Evolutionary conservation across 148 eudicot species (phyloP), one percentile per base, ranked within the genome.

Genomic region (Pharnaceum exiguum): DNA sequence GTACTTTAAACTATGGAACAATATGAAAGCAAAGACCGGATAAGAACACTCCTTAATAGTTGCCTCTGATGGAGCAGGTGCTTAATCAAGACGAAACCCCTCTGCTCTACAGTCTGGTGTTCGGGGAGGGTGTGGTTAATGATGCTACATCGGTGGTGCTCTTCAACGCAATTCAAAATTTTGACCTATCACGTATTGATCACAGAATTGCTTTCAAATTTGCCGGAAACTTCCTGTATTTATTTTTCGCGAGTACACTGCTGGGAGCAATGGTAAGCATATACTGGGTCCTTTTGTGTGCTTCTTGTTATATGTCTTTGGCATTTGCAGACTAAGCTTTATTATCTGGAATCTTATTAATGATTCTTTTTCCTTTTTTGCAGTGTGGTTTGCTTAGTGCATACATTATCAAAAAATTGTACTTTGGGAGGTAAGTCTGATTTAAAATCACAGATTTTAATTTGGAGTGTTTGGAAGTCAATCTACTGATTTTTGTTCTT

Each of bases 141-240:
- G 95, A 86, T 66, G 95, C 95, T 19, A 82, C 89, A 44, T 86
- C 95, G 3, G 85, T 86, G 47, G 89, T 86, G 66, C 85, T 86
- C 30, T 86, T 83, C 32, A 83, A 86, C 54, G 95, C 95, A 16
- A 68, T 86, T 35, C 81, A 81, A 59, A 76, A 60, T 51, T 77
- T 81, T 51, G 95, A 83, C 62, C 67, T 86, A 48, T 57, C 84
- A 24, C 40, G 72, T 13, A 53, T 83, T 39, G 72, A 83, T 62
- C 67, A 56, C 47, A 64, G 57, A 48, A 81, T 73, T 22, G 79
- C 82, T 25, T 62, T 86, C 21, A 64, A 76, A 55, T 72, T 86
- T 27, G 17, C 51, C 18, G 83, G 84, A 44, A 83, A 68, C 60
- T 83, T 86, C 70, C 59, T 74, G 2, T 72, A 74, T 63, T 67